These are phyloP conservation scores for Claviceps citrina DNA, from an alignment of 2,329 filamentous ascomycete genomes.

Conservation along the genomic window DNA sequence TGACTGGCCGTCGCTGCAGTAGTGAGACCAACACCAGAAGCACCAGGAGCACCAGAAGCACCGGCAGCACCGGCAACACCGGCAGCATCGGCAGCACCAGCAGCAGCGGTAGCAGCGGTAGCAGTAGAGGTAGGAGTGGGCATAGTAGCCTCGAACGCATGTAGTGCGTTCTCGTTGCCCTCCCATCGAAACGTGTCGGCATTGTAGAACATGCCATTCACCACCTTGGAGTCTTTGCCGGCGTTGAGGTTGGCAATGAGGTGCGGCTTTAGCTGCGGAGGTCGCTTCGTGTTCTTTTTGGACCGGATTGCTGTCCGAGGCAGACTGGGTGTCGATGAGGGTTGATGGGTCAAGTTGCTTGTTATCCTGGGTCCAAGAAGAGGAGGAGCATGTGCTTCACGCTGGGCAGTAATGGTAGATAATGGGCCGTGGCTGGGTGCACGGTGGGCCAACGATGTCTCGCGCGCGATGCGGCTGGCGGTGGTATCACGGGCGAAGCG, in stretches of 20 bases:
- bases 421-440: slow-evolving; percentile 37
- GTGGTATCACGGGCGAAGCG: slow-evolving; percentile 51
- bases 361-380: slow-evolving; percentile 33
- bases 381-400: slow-evolving; percentile 36
- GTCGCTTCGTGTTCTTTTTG: slow-evolving; percentile 41
- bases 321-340: slow-evolving; percentile 20
- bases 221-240: slow-evolving; percentile 67
- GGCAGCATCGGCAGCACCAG: background rate
- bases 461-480: slow-evolving; percentile 49
- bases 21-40: too few relatives aligned
- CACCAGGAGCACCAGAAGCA: slow-evolving; percentile 22
- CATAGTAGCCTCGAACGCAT: slow-evolving; percentile 55
- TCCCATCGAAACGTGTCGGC: slow-evolving; percentile 80
- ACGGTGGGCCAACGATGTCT: slow-evolving; percentile 45
- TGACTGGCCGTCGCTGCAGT: background rate
- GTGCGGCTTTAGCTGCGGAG: slow-evolving; percentile 61
- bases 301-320: slow-evolving; percentile 30
- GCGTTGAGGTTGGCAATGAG: slow-evolving; percentile 72
- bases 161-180: slow-evolving; percentile 78
- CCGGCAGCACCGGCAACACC: too few relatives aligned
- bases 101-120: slow-evolving; percentile 10
- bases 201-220: slow-evolving; percentile 85
- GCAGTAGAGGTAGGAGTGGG: slow-evolving; percentile 35
- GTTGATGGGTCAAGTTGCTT: slow-evolving; percentile 23
- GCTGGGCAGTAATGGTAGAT: slow-evolving; percentile 38